Evolutionary conservation across 2,329 filamentous ascomycete species (phyloP), one percentile per base, ranked within the genome.

Genomic region (Aureobasidium uvarum): DNA sequence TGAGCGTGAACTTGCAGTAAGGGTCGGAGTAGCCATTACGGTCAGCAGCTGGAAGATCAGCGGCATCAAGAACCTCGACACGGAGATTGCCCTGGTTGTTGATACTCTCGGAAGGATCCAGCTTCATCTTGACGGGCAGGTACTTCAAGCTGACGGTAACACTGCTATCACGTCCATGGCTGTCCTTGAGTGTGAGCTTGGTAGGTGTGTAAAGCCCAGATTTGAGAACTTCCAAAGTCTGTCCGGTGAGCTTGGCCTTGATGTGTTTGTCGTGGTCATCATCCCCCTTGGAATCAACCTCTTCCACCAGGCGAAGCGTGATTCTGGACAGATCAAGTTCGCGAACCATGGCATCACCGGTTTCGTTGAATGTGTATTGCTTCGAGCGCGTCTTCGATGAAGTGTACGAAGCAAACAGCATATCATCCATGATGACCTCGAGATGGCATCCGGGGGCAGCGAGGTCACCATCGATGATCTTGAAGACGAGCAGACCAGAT

Each of bases 11-110:
- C 74, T 94, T 94, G 84, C 91, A 96, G 81, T 94, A 99, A 5
- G 95, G 95, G 74, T 99, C 95, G 72, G 92, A 97, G 84, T 90
- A 98, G 71, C 95, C 95, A 74, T 99, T 99, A 39, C 92, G 88
- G 74, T 99, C 95, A 33, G 94, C 94, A 1, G 95, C 88, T 8
- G 95, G 95, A n/a, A 99, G 85, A 67, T 96, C 89, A 10, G 85
- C 81, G 20, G 89, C 95, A 76, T 96, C 92, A 43, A 98, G 81
- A 20, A 99, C 85, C 72, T 98, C 92, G n/a, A 99, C 91, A 23
- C 93, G 90, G 25, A 99, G 87, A 66, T 88, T 93, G 67, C 95
- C 95, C 86, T 96, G 96, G 78, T 99, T 99, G 85, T 97, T 98
- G 83, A 99, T 96, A 73, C 92, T 97, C 78, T 99, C 95, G 72